Evolutionary conservation across 768 basidiomycete genomes (phyloP).

Genomic region (Phlebiopsis flavidoalba): DNA sequence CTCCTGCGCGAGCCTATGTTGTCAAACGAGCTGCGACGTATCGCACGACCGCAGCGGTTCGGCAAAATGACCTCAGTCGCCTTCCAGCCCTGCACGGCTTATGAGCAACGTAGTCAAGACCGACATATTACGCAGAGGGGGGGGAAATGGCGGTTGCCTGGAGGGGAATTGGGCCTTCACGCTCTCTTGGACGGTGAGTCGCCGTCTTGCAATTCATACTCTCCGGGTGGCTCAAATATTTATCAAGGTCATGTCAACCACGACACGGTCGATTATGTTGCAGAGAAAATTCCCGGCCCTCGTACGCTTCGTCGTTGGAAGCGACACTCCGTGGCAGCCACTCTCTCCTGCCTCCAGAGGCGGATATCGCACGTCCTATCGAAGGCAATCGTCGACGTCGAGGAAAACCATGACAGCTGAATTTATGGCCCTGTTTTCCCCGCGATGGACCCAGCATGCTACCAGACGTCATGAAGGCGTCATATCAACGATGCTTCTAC

Average conservation of each 20-base stretch:
- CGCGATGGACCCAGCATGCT: slow-evolving; percentile 37
- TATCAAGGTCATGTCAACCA: slow-evolving; percentile 42
- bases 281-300: slow-evolving; percentile 35
- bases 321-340: slow-evolving; percentile 25
- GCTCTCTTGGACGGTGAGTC: slow-evolving; percentile 42
- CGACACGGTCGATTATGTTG: slow-evolving; percentile 41
- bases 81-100: slow-evolving; percentile 38
- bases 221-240: background rate
- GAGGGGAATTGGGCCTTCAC: slow-evolving; percentile 39
- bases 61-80: slow-evolving; percentile 33
- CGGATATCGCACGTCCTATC: slow-evolving; percentile 35
- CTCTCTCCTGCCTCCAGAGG: slow-evolving; percentile 22
- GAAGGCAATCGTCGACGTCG: slow-evolving; percentile 34
- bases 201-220: background rate
- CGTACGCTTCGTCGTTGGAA: slow-evolving; percentile 34
- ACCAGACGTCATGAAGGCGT: slow-evolving; percentile 48
- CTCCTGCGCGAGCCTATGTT: slow-evolving; percentile 37
- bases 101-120: slow-evolving; percentile 36
- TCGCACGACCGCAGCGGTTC: slow-evolving; percentile 32
- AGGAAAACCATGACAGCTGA: slow-evolving; percentile 38
- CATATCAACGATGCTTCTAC: slow-evolving; percentile 61
- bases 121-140: slow-evolving; percentile 33
- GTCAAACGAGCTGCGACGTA: slow-evolving; percentile 32
- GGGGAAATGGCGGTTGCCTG: slow-evolving; percentile 36
- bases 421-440: slow-evolving; percentile 38